Conservation (phyloP, 1,284 basidiomycete genomes). For the Boletellus sp. region DNA sequence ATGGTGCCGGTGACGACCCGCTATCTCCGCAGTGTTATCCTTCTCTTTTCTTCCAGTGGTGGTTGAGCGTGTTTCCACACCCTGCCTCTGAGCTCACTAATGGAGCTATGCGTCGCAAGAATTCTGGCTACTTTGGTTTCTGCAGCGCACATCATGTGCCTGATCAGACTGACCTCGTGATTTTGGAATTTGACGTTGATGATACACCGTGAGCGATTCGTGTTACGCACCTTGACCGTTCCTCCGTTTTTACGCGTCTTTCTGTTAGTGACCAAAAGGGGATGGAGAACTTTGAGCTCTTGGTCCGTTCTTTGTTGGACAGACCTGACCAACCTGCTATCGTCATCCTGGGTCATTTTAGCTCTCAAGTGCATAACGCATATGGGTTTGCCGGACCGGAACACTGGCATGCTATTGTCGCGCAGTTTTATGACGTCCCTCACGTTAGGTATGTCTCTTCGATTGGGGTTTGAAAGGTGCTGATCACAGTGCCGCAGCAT, state of each 20-base stretch:
- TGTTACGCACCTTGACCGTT: neutral
- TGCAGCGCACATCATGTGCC: slow-evolving; percentile 90
- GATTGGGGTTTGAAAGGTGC: neutral
- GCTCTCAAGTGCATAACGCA: slow-evolving; percentile 73
- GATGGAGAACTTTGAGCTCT: slow-evolving; percentile 83
- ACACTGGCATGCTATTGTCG: slow-evolving; percentile 81
- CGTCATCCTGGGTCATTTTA: slow-evolving; percentile 88
- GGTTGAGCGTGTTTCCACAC: slow-evolving; percentile 91
- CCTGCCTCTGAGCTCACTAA: slow-evolving; percentile 93
- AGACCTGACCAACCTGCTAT: slow-evolving; percentile 87
- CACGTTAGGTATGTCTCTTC: slow-evolving; percentile 61
- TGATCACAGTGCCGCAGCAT: slow-evolving; percentile 42
- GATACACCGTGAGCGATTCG: slow-evolving; percentile 68
- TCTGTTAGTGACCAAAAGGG: slow-evolving; percentile 61
- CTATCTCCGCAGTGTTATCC: slow-evolving; percentile 86
- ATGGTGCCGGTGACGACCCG: slow-evolving; percentile 90
- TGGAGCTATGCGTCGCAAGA: slow-evolving; percentile 85
- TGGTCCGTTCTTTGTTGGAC: slow-evolving; percentile 85
- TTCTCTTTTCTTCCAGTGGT: slow-evolving; percentile 89
- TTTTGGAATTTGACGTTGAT: slow-evolving; percentile 88
- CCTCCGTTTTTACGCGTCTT: neutral
- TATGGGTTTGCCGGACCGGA: slow-evolving; percentile 87
- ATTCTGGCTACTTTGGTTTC: slow-evolving; percentile 89
- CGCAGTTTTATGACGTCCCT: slow-evolving; percentile 93
- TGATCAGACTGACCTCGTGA: slow-evolving; percentile 87